Evolutionary conservation across 345 rosid species (phyloP).

Genomic region (Crucihimalaya himalaica): DNA sequence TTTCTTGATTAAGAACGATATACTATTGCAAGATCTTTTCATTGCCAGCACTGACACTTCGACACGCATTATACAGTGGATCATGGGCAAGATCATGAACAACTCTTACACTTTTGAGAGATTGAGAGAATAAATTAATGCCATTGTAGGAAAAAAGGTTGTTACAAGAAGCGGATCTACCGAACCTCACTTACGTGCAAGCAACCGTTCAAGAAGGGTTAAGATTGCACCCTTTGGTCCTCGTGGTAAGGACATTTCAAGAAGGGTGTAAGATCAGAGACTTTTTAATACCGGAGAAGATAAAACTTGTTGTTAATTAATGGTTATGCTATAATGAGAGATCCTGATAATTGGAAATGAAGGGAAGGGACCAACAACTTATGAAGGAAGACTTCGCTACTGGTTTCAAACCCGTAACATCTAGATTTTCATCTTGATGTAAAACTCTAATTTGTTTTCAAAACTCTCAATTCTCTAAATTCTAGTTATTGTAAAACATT

Average conservation of each 20-base stretch:
- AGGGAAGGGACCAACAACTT: too few species aligned
- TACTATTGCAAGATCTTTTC: background rate
- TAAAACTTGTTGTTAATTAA: background rate
- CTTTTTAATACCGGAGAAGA: conserved; percentile 31
- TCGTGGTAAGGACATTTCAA: background rate
- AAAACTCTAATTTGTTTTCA: too few species aligned
- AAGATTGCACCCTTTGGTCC: background rate
- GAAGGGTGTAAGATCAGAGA: background rate
- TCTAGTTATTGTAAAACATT: too few species aligned
- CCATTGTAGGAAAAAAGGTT: background rate
- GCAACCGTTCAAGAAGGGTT: background rate
- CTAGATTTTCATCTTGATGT: too few species aligned
- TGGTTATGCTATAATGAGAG: conserved; percentile 8
- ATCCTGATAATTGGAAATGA: background rate
- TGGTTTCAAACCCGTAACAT: too few species aligned
- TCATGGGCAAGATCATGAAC: background rate
- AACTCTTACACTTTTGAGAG: background rate
- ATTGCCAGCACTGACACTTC: background rate
- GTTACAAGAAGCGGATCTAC: background rate
- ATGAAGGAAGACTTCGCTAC: too few species aligned
- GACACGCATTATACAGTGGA: background rate
- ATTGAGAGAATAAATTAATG: background rate
- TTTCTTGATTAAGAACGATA: background rate
- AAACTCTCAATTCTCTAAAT: too few species aligned
- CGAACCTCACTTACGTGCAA: background rate